Evolutionary conservation across 164 flowering plant genomes (phyloP).

Genomic region (Berberis thunbergii): DNA sequence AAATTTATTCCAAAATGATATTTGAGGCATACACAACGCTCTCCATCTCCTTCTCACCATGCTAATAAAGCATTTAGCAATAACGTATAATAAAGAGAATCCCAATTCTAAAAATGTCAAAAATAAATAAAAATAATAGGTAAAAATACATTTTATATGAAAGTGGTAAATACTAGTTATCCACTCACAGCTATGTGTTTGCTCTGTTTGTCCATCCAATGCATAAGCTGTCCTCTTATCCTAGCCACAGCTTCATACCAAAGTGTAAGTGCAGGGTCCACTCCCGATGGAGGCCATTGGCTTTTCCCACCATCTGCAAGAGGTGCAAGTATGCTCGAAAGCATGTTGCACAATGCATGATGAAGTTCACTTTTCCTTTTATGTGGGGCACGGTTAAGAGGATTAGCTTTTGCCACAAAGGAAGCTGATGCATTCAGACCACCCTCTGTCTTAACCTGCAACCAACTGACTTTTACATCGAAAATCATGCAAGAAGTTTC

Average conservation of each 20-base stretch:
- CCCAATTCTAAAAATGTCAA: no score
- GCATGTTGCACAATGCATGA: conserved; percentile 98
- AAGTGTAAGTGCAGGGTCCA: conserved; percentile 76
- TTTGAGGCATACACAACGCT: no score
- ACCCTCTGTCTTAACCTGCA: conserved; percentile 94
- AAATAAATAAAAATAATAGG: no score
- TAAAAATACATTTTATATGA: no score
- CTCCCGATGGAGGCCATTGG: conserved; percentile 97
- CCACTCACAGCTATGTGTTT: conserved; percentile 88
- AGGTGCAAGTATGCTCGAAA: conserved; percentile 93
- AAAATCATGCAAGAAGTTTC: background rate
- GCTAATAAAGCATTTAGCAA: no score
- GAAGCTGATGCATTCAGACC: conserved; percentile 98
- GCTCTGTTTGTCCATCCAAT: conserved; percentile 99
- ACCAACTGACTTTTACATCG: background rate
- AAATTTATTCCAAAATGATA: no score
- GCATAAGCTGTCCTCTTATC: conserved; percentile 67
- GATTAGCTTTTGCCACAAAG: conserved; percentile 97
- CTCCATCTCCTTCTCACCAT: no score
- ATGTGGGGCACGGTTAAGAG: conserved; percentile 84
- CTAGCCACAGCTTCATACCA: conserved; percentile 99
- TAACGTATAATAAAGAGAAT: no score
- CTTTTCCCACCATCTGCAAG: conserved; percentile 95
- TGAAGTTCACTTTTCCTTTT: conserved; percentile 97
- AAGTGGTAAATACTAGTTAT: background rate